Evolutionary conservation across 768 basidiomycete species (phyloP), one percentile per base, ranked within the genome.

Genomic region (Mycena olivaceomarginata): DNA sequence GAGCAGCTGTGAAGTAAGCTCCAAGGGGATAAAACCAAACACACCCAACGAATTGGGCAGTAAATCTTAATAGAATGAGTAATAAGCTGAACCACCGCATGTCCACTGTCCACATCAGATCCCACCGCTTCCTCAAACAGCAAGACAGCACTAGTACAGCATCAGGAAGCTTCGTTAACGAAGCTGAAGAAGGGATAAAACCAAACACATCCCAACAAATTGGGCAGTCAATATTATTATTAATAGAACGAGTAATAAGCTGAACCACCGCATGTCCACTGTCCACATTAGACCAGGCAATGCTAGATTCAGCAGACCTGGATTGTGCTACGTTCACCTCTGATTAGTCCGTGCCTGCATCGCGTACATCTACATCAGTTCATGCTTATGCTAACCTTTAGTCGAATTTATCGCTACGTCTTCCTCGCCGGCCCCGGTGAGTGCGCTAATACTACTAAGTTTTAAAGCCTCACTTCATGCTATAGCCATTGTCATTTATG

Each of bases 401-500:
- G 71, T 66, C 71, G 71, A 57, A 72, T 72, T 53, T 56, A 39
- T 43, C 71, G 71, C 53, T 72, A 64, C 63, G 51, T 45, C 53
- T 72, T 66, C 53, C 71, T 72, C 71, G 71, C 64, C 45, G 48
- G 71, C 62, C 63, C 59, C 64, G 64, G 71, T 72, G 71, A 41
- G 70, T 72, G 37, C 62, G 48, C 63, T 64, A 59, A 63, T 72
- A 66, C 51, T 63, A 57, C 64, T 66, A 63, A 66, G 25, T 72
- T 31, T 66, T 10, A 56, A 64, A 66, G 63, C 40, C 51, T 72
- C 64, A 72, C 53, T 72, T 72, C 51, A 43, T 64, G 41, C 63
- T 72, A 57, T 41, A 72, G 71, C 59, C 71, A 72, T 72, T 66
- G 60, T 62, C 66, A 60, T 74, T 59, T 74, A 74, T 67, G 72